phyloP scores from a whole-genome alignment of 768 basidiomycete genomes.

The Termitomyces sp. region DNA sequence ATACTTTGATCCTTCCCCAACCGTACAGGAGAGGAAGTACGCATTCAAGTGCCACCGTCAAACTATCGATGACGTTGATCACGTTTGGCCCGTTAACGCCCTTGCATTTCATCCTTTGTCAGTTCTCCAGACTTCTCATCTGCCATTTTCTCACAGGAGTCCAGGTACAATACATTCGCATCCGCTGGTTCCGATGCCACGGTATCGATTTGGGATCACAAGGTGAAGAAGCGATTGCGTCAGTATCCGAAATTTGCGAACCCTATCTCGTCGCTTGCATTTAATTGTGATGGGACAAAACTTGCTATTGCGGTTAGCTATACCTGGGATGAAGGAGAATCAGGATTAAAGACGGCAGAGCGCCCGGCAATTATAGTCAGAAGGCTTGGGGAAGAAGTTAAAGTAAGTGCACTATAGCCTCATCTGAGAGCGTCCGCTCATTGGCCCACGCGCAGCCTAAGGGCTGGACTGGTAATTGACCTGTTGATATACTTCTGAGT shows the following conservation, averaged over 20 bases:
- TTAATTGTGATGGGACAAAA: constrained; percentile 78
- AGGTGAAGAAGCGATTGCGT: constrained; percentile 90
- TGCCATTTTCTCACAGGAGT: not conserved
- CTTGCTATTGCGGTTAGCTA: constrained; percentile 84
- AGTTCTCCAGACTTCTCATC: constrained; percentile 17
- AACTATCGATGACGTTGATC: constrained; percentile 85
- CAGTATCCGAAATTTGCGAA: constrained; percentile 80
- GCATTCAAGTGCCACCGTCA: constrained; percentile 98
- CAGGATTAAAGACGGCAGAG: constrained; percentile 59
- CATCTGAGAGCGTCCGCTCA: not conserved
- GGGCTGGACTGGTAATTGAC: constrained; percentile 15
- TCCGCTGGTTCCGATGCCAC: constrained; percentile 93
- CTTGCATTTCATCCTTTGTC: constrained; percentile 91
- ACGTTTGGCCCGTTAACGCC: constrained; percentile 95
- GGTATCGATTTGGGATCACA: constrained; percentile 96
- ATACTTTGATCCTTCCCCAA: constrained; percentile 82
- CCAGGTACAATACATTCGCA: constrained; percentile 88
- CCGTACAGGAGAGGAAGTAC: constrained; percentile 79
- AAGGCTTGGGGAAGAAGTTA: constrained; percentile 72
- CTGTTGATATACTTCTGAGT: not conserved
- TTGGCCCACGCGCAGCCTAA: constrained; percentile 9
- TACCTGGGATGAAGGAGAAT: constrained; percentile 86
- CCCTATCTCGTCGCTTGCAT: constrained; percentile 74
- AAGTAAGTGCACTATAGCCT: constrained; percentile 32
- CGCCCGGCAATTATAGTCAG: constrained; percentile 58